phyloP scores from a whole-genome alignment of 805 yeast species.

The Ogataea minuta region DNA sequence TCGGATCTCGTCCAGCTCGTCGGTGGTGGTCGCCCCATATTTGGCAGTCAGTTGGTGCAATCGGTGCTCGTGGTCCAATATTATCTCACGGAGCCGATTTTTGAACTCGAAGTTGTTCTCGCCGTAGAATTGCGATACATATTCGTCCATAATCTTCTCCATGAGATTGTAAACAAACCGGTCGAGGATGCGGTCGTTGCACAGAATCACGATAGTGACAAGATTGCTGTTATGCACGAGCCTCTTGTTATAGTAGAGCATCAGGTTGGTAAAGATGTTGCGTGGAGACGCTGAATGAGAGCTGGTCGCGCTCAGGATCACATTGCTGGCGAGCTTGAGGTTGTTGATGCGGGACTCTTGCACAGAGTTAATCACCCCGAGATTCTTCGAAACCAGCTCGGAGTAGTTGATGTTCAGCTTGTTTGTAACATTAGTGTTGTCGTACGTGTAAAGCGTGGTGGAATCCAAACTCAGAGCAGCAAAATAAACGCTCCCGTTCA shows the following conservation, averaged over 20 bases:
- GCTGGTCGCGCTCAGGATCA: slow-evolving; percentile 17
- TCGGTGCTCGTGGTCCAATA: slow-evolving; percentile 50
- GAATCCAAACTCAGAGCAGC: slow-evolving; percentile 44
- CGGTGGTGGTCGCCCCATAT: slow-evolving; percentile 36
- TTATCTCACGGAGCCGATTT: slow-evolving; percentile 53
- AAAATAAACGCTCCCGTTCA: slow-evolving; percentile 24
- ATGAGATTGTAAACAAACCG: slow-evolving; percentile 46
- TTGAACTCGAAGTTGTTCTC: slow-evolving; percentile 46
- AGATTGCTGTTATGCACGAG: slow-evolving; percentile 43
- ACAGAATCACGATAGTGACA: slow-evolving; percentile 50
- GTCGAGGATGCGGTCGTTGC: slow-evolving; percentile 43
- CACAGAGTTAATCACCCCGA: slow-evolving; percentile 52
- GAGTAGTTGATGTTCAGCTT: slow-evolving; percentile 47
- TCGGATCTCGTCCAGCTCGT: slow-evolving; percentile 63
- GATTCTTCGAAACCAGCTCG: slow-evolving; percentile 52
- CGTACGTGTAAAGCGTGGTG: slow-evolving; percentile 58
- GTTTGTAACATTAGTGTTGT: slow-evolving; percentile 44
- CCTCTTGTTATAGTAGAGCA: slow-evolving; percentile 50
- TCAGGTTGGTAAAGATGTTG: slow-evolving; percentile 22
- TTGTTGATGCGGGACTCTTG: slow-evolving; percentile 34
- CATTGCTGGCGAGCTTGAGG: slow-evolving; percentile 21
- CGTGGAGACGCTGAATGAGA: slow-evolving; percentile 36
- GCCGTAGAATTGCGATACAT: slow-evolving; percentile 27
- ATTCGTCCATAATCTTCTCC: slow-evolving; percentile 51
- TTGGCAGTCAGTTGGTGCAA: slow-evolving; percentile 38